phyloP scores from a whole-genome alignment of 768 basidiomycete genomes.

The Cystofilobasidium bisporidii region DNA sequence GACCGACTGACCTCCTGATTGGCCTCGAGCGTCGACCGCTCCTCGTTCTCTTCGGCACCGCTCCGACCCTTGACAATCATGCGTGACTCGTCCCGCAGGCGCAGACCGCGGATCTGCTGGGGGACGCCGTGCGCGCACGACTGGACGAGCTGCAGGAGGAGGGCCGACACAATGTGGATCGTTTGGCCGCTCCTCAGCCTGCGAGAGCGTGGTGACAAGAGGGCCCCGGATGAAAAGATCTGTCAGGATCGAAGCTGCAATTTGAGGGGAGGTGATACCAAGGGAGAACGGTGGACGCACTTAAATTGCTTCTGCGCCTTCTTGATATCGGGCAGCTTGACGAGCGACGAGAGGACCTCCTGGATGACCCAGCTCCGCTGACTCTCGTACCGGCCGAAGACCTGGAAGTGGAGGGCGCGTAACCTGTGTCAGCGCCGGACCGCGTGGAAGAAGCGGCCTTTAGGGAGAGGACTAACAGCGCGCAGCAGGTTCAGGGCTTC shows the following conservation, averaged over 20 bases:
- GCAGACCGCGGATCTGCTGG: background rate
- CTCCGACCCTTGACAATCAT: conserved; percentile 20
- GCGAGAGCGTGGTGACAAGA: too few species aligned
- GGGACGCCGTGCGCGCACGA: conserved; percentile 79
- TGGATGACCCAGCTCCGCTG: conserved; percentile 97
- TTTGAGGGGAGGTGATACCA: too few species aligned
- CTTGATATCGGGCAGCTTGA: conserved; percentile 79
- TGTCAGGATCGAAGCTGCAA: too few species aligned
- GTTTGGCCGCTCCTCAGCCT: conserved; percentile 83
- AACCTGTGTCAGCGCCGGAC: too few species aligned
- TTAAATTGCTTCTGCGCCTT: conserved; percentile 82
- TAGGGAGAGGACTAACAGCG: conserved; percentile 6
- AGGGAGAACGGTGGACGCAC: too few species aligned
- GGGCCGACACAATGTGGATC: conserved; percentile 85
- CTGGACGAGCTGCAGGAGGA: conserved; percentile 91
- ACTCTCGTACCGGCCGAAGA: conserved; percentile 80
- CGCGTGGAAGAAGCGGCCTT: too few species aligned
- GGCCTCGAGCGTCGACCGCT: background rate
- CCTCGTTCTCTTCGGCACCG: conserved; percentile 37
- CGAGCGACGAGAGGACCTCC: conserved; percentile 81
- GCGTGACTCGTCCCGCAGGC: conserved; percentile 3
- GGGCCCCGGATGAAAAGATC: too few species aligned
- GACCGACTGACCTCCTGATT: conserved; percentile 17
- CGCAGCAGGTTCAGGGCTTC: conserved; percentile 18
- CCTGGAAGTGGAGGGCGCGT: too few species aligned